Base-by-base conservation (phyloP, 305 asterid species). In the Andrographis paniculata region DNA sequence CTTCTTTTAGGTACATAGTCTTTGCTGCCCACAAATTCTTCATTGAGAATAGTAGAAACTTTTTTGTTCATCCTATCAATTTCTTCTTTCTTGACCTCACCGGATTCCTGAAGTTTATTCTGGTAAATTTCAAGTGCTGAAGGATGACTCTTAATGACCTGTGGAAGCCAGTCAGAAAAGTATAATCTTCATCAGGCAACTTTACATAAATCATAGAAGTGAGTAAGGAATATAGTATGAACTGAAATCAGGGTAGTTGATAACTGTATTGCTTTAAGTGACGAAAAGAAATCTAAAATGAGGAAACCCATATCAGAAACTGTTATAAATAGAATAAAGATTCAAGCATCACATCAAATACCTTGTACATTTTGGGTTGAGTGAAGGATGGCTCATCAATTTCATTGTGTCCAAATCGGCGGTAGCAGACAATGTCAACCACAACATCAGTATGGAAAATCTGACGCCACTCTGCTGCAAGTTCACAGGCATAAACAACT, bases 401-500 rank as follows among this genome's bases (percentile, higher is more conserved):
- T 62, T 87, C 96, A 62, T 87, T 87, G 66, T 87, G 95, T 64
- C 96, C 96, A 74, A 83, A 87, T 49, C 93, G 81, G 58, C 96
- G 94, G 50, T 83, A 87, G 58, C 96, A 87, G 36, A 84, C 86
- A 42, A 87, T 74, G 66, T 87, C 95, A 58, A 87, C 96, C 53
- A 84, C 95, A 43, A 84, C 96, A 67, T 89, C 97, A 11, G 93
- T 72, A 54, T 85, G 97, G 57, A 89, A 89, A 30, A 69, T 89
- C 80, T 89, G 97, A 54, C 95, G 84, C 97, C 97, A 89, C 71
- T 82, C 97, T 22, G 93, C 97, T 30, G 97, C 97, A 70, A 89
- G 97, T 68, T 89, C 97, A 56, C 97, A 89, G 42, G 67, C 95
- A 74, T 78, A 83, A 64, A 73, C 94, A 55, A 89, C 97, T 31